Base-by-base conservation (phyloP, 1,284 basidiomycete species). In the Spongiforma sp. region DNA sequence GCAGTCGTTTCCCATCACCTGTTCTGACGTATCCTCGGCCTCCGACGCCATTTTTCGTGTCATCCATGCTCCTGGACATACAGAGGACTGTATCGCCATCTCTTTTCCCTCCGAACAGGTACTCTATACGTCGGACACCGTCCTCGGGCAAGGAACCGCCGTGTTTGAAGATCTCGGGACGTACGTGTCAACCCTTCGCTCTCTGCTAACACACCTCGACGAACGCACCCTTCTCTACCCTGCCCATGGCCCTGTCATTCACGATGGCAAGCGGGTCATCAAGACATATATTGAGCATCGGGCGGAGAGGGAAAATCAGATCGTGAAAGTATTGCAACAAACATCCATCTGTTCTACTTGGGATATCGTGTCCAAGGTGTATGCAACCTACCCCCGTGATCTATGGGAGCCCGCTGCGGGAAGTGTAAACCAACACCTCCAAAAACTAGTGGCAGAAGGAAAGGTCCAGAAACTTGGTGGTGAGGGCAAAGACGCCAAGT, bases 61-160 rank as follows among this genome's bases (percentile, higher is more conserved):
- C 21, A 70, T 98, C 1, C 90, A 94, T 73, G 92, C 95, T 0
- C 97, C 96, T 0, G 97, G 96, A 1, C 97, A 99, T 74, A 98
- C 96, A 0, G 74, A 82, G 41, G 96, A 99, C 77, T 96, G 94
- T 9, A 86, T 97, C 69, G 91, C 84, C 59, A 79, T 96, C 54
- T 82, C 89, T 66, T 79, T 93, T 59, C 82, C 85, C 50, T 78
- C 84, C 65, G 86, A 93, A 76, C 74, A 82, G 48, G 89, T 86
- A 2, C 82, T 96, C 30, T 93, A 97, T 79, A 96, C 95, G 0
- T 94, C 93, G 1, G 97, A 99, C 78, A 94, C 91, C 9, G 89
- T 99, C 8, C 86, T 99, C 28, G 96, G 97, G 0, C 89, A 95
- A 68, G 95, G 96, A 3, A 96, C 95, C 0, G 87, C 94, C 2